phyloP scores from a whole-genome alignment of 192 early-diverging fungal genomes.

The Diversispora eburnea region DNA sequence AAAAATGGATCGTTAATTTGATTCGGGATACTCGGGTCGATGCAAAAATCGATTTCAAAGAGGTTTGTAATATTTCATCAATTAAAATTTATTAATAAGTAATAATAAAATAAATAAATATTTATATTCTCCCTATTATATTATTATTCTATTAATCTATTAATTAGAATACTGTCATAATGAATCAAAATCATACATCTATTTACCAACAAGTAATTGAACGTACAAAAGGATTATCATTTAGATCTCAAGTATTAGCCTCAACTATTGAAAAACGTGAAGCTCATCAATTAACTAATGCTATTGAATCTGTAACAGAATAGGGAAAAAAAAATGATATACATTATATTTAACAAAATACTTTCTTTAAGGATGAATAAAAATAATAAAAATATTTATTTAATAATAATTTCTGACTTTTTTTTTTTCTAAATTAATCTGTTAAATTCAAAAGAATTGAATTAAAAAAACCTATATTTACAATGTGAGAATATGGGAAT shows the following conservation, averaged over 20 bases:
- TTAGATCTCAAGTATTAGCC: conserved; percentile 85
- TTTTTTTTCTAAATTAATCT: too few relatives aligned
- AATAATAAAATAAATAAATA: too few relatives aligned
- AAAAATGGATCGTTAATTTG: conserved; percentile 97
- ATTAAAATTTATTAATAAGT: neutral
- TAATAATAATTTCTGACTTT: too few relatives aligned
- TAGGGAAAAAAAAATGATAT: conserved; percentile 6
- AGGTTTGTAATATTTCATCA: conserved; percentile 45
- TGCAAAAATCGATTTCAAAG: conserved; percentile 94
- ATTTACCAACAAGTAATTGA: conserved; percentile 96
- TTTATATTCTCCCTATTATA: too few relatives aligned
- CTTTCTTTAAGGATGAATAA: too few relatives aligned
- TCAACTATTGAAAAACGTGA: conserved; percentile 90
- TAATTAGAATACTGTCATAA: conserved; percentile 79
- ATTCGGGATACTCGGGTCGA: conserved; percentile 94
- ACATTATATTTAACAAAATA: neutral
- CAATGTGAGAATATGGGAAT: too few relatives aligned
- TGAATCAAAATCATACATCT: conserved; percentile 83
- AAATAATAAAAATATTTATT: too few relatives aligned
- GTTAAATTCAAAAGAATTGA: too few relatives aligned
- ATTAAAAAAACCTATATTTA: too few relatives aligned
- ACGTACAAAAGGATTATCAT: conserved; percentile 85
- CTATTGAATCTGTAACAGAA: conserved; percentile 16
- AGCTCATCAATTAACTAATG: conserved; percentile 32
- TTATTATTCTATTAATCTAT: too few relatives aligned